A percentile compares a stretch with the other conserved stretches of the same genome.
phyloP scores from a whole-genome alignment of 2,329 filamentous ascomycete species.

The Alternaria ventricosa region DNA sequence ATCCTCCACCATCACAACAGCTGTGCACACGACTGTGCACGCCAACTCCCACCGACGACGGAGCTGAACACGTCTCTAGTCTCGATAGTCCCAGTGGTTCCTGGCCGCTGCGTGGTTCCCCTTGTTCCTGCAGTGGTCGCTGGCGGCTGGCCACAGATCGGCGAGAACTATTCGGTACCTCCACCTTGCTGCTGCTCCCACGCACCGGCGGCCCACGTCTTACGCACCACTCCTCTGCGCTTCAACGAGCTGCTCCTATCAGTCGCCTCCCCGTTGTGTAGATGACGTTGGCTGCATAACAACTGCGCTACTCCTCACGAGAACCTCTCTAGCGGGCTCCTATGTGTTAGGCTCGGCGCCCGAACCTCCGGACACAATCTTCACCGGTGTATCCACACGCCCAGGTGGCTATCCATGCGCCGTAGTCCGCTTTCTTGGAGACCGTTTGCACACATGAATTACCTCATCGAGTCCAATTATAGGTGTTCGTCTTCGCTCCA shows the following conservation, averaged over 20 bases:
- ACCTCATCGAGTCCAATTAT: neutral
- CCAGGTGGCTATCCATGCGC: constrained; percentile 13
- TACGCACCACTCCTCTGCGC: constrained; percentile 7
- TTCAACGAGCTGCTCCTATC: neutral
- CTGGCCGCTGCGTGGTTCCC: constrained; percentile 4
- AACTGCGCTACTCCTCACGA: constrained; percentile 4
- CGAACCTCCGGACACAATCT: constrained; percentile 7
- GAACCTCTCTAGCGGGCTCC: neutral
- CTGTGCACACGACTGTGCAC: neutral
- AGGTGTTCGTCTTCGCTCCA: constrained; percentile 2
- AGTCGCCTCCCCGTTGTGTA: neutral
- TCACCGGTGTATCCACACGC: constrained; percentile 13
- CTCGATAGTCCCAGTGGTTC: neutral
- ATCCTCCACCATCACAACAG: neutral
- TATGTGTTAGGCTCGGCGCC: neutral
- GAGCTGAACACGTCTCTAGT: neutral
- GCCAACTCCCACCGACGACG: neutral
- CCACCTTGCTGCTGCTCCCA: constrained; percentile 14
- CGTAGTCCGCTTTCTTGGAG: neutral
- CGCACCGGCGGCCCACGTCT: constrained; percentile 19
- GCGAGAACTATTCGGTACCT: constrained; percentile 17
- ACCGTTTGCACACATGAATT: neutral
- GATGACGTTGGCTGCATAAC: constrained; percentile 7
- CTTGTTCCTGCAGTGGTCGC: constrained; percentile 24
- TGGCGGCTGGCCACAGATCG: constrained; percentile 22